A percentile compares a stretch with the other conserved stretches of the same genome.
Conservation (phyloP, 2,329 filamentous ascomycete genomes). For the Fusarium nodosum region DNA sequence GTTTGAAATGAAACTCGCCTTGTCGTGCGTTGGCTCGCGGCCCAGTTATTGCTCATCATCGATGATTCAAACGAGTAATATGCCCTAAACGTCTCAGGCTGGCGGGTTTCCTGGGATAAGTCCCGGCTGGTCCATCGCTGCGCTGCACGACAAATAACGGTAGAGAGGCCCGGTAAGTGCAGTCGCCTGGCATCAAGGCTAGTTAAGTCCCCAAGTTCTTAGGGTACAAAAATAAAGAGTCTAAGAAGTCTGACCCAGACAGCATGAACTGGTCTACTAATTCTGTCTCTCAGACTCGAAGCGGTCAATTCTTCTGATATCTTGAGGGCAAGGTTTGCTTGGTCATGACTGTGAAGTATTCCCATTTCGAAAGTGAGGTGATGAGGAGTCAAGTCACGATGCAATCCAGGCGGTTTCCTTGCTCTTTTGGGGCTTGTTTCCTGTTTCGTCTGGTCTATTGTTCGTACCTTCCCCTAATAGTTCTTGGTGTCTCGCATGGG, state of each 20-base stretch:
- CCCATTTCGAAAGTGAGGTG: constrained; percentile 18
- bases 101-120: constrained; percentile 30
- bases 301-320: too few species aligned
- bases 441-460: background rate
- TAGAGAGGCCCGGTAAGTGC: constrained; percentile 4
- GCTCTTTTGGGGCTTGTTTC: background rate
- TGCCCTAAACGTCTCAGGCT: constrained; percentile 34
- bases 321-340: constrained; percentile 7
- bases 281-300: too few species aligned
- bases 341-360: constrained; percentile 15
- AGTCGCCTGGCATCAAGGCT: background rate
- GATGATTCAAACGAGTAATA: constrained; percentile 27
- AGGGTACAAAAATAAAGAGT: too few species aligned
- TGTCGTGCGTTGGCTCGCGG: constrained; percentile 37
- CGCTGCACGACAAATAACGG: background rate
- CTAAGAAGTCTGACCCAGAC: too few species aligned
- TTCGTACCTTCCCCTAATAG: constrained; percentile 8
- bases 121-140: constrained; percentile 34
- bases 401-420: background rate
- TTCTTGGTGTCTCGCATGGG: constrained; percentile 1
- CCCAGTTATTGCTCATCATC: constrained; percentile 39
- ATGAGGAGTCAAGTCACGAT: constrained; percentile 18
- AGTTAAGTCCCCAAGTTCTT: too few species aligned
- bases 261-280: too few species aligned
- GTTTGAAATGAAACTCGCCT: constrained; percentile 41